Evolutionary conservation across 352 stramenopile species (phyloP), one percentile per base, ranked within the genome.

Genomic region (Phytopythium oedochilum): DNA sequence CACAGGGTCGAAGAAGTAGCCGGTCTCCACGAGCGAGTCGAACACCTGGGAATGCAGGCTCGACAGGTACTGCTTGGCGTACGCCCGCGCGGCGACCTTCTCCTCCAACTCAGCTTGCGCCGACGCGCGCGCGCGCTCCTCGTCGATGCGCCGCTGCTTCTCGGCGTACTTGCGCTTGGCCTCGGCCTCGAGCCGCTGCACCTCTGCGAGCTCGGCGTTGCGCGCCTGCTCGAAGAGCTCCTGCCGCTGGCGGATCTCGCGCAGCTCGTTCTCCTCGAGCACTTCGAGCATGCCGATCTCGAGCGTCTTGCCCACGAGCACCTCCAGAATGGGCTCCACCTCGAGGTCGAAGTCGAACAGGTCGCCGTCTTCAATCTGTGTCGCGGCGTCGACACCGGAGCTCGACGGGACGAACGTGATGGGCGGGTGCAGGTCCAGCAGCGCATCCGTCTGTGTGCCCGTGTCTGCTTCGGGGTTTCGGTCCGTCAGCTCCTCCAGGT

Each of bases 271-370:
- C 63, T 98, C 93, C 72, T 98, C 91, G 35, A 98, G 81, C n/a
- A 98, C 68, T 60, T 98, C 94, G 36, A 98, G 71, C 78, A 98
- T 88, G 9, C 86, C 74, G n/a, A 97, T 78, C 75, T 98, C 89
- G 2, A 98, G 72, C 20, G 91, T 97, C 72, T 98, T 98, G 26
- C 94, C 93, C 20, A 98, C 92, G 18, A 98, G 75, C 51, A 98
- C 94, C 60, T 98, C 94, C 23, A 98, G 67, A 44, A 98, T 97
- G 18, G 94, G 94, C 55, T 96, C 86, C 23, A 98, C 93, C 64
- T 98, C 94, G 12, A 97, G 51, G 57, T 98, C 93, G 63, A 98
- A 98, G 70, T 98, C 89, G 53, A 98, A 98, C 36, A 98, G 68
- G 57, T 98, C 94, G 38, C 89, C 91, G 32, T 76, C 79, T 39